Evolutionary conservation across 129 eudicot genomes (phyloP).

Genomic region (Daucus carota): DNA sequence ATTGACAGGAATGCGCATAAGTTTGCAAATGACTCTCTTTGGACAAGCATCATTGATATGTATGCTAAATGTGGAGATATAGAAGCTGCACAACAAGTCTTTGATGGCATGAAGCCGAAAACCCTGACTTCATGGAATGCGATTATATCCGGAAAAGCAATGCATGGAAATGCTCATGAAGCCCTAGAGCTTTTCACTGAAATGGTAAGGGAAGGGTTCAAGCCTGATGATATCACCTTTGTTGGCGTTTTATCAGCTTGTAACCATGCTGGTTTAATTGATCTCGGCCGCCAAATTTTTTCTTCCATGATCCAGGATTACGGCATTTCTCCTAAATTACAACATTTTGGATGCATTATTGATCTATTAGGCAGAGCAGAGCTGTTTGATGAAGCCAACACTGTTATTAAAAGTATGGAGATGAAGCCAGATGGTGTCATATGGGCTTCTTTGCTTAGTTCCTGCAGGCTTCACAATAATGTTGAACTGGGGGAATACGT

Average conservation of each 20-base stretch:
- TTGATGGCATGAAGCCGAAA: conserved; percentile 18
- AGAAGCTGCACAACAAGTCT: conserved; percentile 39
- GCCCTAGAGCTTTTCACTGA: conserved; percentile 35
- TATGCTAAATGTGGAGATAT: conserved; percentile 51
- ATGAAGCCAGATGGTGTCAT: conserved; percentile 43
- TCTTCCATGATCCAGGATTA: conserved; percentile 33
- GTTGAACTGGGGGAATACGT: conserved; percentile 35
- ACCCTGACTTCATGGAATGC: conserved; percentile 39
- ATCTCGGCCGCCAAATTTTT: conserved; percentile 38
- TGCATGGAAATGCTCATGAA: conserved; percentile 36
- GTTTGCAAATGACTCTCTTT: conserved; percentile 24
- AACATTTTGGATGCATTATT: conserved; percentile 44
- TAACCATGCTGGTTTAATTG: conserved; percentile 37
- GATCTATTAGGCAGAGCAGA: conserved; percentile 45
- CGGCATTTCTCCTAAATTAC: conserved; percentile 28
- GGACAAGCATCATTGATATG: conserved; percentile 45
- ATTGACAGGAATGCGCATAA: conserved; percentile 25
- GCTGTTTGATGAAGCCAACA: conserved; percentile 39
- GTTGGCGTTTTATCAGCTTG: conserved; percentile 46
- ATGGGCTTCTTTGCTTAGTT: conserved; percentile 53
- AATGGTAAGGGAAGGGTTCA: conserved; percentile 28
- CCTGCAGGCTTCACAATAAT: conserved; percentile 37
- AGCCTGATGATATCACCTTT: conserved; percentile 45
- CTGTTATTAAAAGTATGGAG: conserved; percentile 24
- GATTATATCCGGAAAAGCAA: conserved; percentile 36